Base-by-base conservation (phyloP, 108 stramenopile genomes). In the Hondaea fermentalgiana region DNA sequence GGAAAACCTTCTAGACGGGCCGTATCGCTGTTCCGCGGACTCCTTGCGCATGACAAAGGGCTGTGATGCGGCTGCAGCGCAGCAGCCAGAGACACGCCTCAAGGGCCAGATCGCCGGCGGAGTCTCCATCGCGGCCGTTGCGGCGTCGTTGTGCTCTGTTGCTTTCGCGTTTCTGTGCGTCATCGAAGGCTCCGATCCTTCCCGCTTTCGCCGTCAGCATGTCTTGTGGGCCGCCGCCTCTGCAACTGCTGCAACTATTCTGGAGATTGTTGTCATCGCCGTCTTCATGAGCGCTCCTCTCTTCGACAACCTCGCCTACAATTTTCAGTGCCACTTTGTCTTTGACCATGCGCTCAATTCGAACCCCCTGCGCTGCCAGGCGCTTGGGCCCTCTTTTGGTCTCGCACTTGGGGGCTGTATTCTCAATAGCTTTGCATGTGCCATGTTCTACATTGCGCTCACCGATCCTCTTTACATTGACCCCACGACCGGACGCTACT, bases 401-500 rank as follows among this genome's bases (percentile, higher is more conserved):
- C 28, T 83, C 23, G 76, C 76, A 12, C 16, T 83, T 12, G 76
- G 76, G 0, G 76, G 76, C 19, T 83, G 76, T 83, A 83, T 83
- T 23, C 51, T 83, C 49, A 53, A 28, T 4, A 25, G 49, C n/a
- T 83, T 83, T 23, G 45, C 76, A 6, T 83, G 76, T 45, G 51
- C 49, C 76, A 83, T 2, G 76, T 83, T 83, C 51, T 47, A 53
- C 45, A n/a, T 83, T 21, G 76, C 76, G n/a, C 28, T 53, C 0
- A 47, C n/a, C n/a, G 49, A 83, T 28, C 76, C 76, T 12, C 76
- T 6, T 55, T 83, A 83, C 28, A 83, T 83, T 17, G 76, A 83
- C 49, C 76, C 76, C n/a, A 83, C 14, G 6, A 83, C 76, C 12
- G 76, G 76, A 17, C 76, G 76, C 25, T 83, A 83, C 76, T 83